Percentiles rank a stretch among this genome's conserved stretches.
Evolutionary conservation across 2,329 filamentous ascomycete genomes (phyloP).

Genomic region (Aspergillus udagawae): DNA sequence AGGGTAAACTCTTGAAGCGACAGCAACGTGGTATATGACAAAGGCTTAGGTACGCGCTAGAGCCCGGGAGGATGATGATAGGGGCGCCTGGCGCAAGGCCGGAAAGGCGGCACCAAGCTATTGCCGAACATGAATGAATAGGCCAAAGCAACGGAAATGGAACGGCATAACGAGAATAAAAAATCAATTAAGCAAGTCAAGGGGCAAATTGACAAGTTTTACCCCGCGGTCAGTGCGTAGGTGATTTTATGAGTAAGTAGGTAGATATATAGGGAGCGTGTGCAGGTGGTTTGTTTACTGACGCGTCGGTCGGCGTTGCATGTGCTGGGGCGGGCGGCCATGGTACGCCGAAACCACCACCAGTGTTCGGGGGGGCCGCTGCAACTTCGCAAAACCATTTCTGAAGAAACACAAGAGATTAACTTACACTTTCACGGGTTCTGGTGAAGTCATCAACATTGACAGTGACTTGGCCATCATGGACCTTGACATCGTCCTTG

Average conservation of each 20-base stretch:
- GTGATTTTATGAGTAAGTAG: not conserved
- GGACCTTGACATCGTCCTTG: conserved; percentile 35
- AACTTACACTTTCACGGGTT: conserved; percentile 76
- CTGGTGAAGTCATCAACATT: conserved; percentile 72
- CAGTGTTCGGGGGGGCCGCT: conserved; percentile 3
- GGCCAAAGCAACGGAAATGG: not conserved
- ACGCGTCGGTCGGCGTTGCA: conserved; percentile 5
- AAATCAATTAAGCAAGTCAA: not conserved
- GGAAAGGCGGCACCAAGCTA: not conserved
- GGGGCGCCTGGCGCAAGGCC: no score
- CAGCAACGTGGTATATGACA: not conserved
- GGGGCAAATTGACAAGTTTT: not conserved
- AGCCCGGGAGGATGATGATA: not conserved
- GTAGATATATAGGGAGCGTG: not conserved
- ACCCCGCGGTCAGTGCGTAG: not conserved
- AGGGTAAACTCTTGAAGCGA: conserved; percentile 7
- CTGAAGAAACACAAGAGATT: conserved; percentile 9
- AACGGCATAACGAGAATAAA: not conserved
- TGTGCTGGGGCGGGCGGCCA: not conserved
- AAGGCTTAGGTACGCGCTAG: not conserved
- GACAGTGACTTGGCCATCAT: conserved; percentile 36
- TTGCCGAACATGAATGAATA: not conserved
- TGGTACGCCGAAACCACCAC: conserved; percentile 2
- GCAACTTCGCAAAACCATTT: not conserved
- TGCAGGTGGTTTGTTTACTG: conserved; percentile 7